A percentile compares a stretch with the other conserved stretches of the same genome.
phyloP scores from a whole-genome alignment of 2,329 filamentous ascomycete genomes.

The Pezicula radicicola region DNA sequence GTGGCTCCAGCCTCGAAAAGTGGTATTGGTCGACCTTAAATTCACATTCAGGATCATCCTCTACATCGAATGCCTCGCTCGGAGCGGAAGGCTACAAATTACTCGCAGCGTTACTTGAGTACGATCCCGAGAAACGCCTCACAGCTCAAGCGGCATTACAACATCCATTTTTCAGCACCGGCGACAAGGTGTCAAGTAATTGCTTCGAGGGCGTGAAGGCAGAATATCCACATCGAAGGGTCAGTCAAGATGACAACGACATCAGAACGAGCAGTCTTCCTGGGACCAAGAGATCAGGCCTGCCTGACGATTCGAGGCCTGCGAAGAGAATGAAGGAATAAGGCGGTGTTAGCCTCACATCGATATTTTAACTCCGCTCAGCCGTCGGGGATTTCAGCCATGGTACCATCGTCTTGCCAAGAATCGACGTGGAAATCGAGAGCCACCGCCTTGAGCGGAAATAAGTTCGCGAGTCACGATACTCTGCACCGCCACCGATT shows the following conservation, averaged over 20 bases:
- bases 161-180: constrained; percentile 81
- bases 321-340: constrained; percentile 60
- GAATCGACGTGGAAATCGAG: too few species aligned
- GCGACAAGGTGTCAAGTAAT: constrained; percentile 68
- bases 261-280: constrained; percentile 87
- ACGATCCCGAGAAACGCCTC: constrained; percentile 85
- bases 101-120: constrained; percentile 80
- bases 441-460: too few species aligned
- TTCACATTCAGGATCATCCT: constrained; percentile 46
- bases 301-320: constrained; percentile 74
- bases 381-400: too few species aligned
- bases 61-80: constrained; percentile 48
- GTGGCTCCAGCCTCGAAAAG: constrained; percentile 59
- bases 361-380: too few species aligned
- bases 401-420: too few species aligned
- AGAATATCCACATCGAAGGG: constrained; percentile 85
- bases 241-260: constrained; percentile 94
- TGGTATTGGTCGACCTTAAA: constrained; percentile 75
- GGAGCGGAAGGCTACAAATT: constrained; percentile 79
- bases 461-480: too few species aligned
- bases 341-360: not conserved
- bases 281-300: constrained; percentile 83
- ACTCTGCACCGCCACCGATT: too few species aligned
- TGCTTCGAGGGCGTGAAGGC: constrained; percentile 88
- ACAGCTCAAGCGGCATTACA: constrained; percentile 86